Evolutionary conservation across 2,329 filamentous ascomycete genomes (phyloP).

Genomic region (Colletotrichum kahawae): DNA sequence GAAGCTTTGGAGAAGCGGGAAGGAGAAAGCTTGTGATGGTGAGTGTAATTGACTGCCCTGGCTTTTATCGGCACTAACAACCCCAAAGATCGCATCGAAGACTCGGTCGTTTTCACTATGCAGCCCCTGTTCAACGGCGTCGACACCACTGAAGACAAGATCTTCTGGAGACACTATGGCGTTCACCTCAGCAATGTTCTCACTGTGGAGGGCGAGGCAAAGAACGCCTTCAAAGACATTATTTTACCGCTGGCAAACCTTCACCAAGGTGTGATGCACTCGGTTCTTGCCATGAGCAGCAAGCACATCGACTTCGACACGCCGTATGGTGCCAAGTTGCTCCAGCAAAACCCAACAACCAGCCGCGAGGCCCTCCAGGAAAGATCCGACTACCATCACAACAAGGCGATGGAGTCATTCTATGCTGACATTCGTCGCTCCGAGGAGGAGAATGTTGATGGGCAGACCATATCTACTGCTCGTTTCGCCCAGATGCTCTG

Average conservation of each 20-base stretch:
- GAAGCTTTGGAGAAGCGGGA: constrained; percentile 86
- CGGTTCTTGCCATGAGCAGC: constrained; percentile 81
- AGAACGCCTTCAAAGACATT: constrained; percentile 86
- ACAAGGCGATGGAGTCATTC: constrained; percentile 58
- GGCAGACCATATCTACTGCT: constrained; percentile 55
- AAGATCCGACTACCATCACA: constrained; percentile 61
- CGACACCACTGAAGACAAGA: constrained; percentile 78
- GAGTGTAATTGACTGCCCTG: constrained; percentile 27
- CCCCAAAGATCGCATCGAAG: constrained; percentile 1
- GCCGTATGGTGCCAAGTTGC: constrained; percentile 58
- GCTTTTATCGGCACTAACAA: not conserved
- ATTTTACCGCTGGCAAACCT: constrained; percentile 81
- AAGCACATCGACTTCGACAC: constrained; percentile 72
- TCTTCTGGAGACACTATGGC: constrained; percentile 85
- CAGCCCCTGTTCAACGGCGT: constrained; percentile 79
- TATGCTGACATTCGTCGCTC: constrained; percentile 50
- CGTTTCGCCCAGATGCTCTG: constrained; percentile 69
- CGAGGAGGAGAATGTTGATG: constrained; percentile 46
- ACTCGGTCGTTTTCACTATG: constrained; percentile 52
- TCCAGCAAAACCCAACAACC: constrained; percentile 54
- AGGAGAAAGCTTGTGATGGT: constrained; percentile 75
- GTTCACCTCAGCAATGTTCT: constrained; percentile 79
- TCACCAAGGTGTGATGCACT: constrained; percentile 88
- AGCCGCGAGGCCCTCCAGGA: constrained; percentile 50
- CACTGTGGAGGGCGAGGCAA: constrained; percentile 79